Percentiles rank a stretch among this genome's conserved stretches.
phyloP scores from a whole-genome alignment of 257 asterid genomes.

The Cinchona pubescens region DNA sequence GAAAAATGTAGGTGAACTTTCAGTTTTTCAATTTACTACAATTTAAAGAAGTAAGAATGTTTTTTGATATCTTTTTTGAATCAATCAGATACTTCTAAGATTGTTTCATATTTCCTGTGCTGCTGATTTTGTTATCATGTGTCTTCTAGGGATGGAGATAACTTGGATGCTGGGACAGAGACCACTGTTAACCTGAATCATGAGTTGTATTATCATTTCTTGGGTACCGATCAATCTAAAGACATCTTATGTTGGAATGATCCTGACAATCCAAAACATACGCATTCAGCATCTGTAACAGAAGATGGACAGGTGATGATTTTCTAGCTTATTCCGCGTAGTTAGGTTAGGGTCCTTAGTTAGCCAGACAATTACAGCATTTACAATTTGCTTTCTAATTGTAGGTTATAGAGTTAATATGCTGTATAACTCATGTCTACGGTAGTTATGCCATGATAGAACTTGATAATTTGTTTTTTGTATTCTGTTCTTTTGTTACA shows the following conservation, averaged over 20 bases:
- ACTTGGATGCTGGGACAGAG: constrained; percentile 87
- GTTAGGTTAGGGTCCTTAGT: too few relatives aligned
- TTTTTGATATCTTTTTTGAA: not conserved
- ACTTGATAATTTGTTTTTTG: not conserved
- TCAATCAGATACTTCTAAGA: not conserved
- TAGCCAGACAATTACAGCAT: not conserved
- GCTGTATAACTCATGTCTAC: not conserved
- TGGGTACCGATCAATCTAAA: constrained; percentile 89
- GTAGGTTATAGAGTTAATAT: not conserved
- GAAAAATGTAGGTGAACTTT: not conserved
- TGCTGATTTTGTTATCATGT: constrained; percentile 8
- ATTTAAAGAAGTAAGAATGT: not conserved
- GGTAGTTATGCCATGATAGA: not conserved
- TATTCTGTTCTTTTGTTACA: constrained; percentile 40
- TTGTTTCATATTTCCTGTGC: not conserved
- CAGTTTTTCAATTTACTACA: not conserved
- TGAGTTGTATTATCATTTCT: constrained; percentile 79
- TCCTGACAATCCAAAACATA: constrained; percentile 71
- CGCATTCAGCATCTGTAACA: constrained; percentile 63
- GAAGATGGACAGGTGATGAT: constrained; percentile 82
- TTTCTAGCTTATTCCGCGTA: not conserved
- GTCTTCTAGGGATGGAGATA: constrained; percentile 58
- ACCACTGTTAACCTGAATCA: constrained; percentile 75
- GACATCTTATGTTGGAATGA: constrained; percentile 88
- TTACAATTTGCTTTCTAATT: not conserved